Base-by-base conservation (phyloP, 192 early-diverging fungal species). In the Lobosporangium transversale region DNA sequence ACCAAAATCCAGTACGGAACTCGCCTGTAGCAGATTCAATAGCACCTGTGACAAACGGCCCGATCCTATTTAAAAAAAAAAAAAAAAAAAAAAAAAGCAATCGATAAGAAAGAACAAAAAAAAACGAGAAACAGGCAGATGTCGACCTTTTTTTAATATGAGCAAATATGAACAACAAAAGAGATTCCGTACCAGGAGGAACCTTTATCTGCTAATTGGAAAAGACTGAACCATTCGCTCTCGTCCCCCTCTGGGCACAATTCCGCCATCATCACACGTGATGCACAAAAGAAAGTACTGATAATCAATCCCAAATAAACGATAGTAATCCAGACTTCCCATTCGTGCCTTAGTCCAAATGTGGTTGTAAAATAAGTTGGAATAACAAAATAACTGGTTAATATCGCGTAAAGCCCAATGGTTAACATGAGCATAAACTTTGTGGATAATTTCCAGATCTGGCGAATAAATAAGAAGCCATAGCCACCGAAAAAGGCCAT, bases 21-120 rank as follows among this genome's bases (percentile, higher is more conserved):
- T 80, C 80, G 30, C 83, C 85, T 1, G 84, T 82, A 18, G 57
- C 43, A 14, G 83, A 65, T 7, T 79, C 80, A 53, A 93, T 91
- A 23, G 83, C 85, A 15, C 81, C 91, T n/a, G 89, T 89, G 24
- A 92, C 80, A 48, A 93, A 81, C 8, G 92, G 91, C 1, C 92
- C 92, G 12, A 93, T 82, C 86, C 73, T 76, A 58, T 36, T 24
- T 51, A 20, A 33, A 26, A 21, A 44, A 52, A 21, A 53, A 9
- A 33, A 52, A 20, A 30, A 14, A 52, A 14, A 17, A 11, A 30
- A 9, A 10, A 42, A 17, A 29, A 26, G 12, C 8, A 30, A 30
- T 0, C 31, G 29, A 21, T 24, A 12, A n/a, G 42, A 3, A 23
- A 29, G 29, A 51, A 3, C 27, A 3, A 40, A 44, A 7, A 4